phyloP scores from a whole-genome alignment of 306 rosid species.

The Astragalus membranaceus region DNA sequence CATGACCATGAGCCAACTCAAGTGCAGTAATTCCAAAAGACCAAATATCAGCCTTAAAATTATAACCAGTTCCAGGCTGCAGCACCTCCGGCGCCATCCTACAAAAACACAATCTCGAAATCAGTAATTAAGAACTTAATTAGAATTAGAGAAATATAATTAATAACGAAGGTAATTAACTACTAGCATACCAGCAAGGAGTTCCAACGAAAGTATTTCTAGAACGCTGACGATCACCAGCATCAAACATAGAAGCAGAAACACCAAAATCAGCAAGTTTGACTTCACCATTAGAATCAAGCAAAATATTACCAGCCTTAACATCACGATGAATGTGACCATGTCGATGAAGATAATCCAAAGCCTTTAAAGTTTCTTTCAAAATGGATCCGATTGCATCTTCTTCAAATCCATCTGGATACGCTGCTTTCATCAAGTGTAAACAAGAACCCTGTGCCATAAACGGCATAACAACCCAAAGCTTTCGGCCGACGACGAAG shows the following conservation, averaged over 20 bases:
- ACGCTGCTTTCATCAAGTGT: conserved; percentile 90
- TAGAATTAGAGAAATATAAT: neutral
- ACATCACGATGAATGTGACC: conserved; percentile 98
- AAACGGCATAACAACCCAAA: conserved; percentile 96
- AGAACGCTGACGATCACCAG: conserved; percentile 89
- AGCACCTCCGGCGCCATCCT: conserved; percentile 99
- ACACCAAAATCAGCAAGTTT: conserved; percentile 98
- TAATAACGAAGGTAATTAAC: neutral
- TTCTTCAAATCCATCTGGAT: conserved; percentile 88
- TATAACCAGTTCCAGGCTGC: conserved; percentile 97
- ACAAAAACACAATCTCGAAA: neutral
- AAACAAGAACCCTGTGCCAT: conserved; percentile 97
- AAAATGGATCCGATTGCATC: conserved; percentile 70
- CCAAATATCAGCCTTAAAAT: conserved; percentile 83
- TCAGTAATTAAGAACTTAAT: neutral
- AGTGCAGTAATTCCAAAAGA: conserved; percentile 57
- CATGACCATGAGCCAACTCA: conserved; percentile 64
- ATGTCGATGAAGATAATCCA: conserved; percentile 83
- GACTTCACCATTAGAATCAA: conserved; percentile 65
- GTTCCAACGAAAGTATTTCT: conserved; percentile 95
- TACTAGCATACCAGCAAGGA: conserved; percentile 64
- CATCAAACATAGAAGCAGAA: conserved; percentile 92
- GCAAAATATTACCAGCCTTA: conserved; percentile 93
- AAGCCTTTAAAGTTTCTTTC: conserved; percentile 85
- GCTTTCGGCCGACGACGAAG: conserved; percentile 73